Evolutionary conservation across 2,329 filamentous ascomycete genomes (phyloP).

Genomic region (Myrmaecium sp.): DNA sequence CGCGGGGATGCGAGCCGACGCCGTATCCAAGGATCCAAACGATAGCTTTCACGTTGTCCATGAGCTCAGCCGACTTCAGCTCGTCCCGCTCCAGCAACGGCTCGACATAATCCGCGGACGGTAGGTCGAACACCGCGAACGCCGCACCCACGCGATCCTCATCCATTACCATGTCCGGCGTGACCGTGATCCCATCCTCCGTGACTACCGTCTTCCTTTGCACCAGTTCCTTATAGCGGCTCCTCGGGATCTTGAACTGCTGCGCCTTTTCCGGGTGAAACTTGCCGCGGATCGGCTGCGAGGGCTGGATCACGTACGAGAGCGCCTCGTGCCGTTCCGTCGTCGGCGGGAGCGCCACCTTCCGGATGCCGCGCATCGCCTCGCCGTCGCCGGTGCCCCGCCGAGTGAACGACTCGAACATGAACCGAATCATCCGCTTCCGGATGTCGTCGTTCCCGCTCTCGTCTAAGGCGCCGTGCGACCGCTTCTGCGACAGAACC

Average conservation of each 20-base stretch:
- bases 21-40: constrained; percentile 69
- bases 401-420: constrained; percentile 71
- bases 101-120: constrained; percentile 51
- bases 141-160: constrained; percentile 50
- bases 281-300: constrained; percentile 59
- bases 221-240: constrained; percentile 43
- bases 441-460: constrained; percentile 5
- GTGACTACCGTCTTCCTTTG: constrained; percentile 46
- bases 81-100: constrained; percentile 54
- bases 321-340: constrained; percentile 49
- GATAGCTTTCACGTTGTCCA: constrained; percentile 48
- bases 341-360: constrained; percentile 54
- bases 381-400: too few species aligned
- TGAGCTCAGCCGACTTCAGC: constrained; percentile 48
- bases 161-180: constrained; percentile 73
- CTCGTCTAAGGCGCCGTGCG: constrained; percentile 8
- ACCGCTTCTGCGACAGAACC: too few species aligned
- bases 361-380: constrained; percentile 66
- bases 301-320: constrained; percentile 66
- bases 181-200: constrained; percentile 50
- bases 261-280: constrained; percentile 53
- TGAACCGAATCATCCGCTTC: constrained; percentile 19
- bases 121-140: constrained; percentile 66
- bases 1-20: constrained; percentile 42
- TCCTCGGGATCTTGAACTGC: constrained; percentile 46